Evolutionary conservation across 352 stramenopile species (phyloP), one percentile per base, ranked within the genome.

Genomic region (Phytophthora sansomeana): DNA sequence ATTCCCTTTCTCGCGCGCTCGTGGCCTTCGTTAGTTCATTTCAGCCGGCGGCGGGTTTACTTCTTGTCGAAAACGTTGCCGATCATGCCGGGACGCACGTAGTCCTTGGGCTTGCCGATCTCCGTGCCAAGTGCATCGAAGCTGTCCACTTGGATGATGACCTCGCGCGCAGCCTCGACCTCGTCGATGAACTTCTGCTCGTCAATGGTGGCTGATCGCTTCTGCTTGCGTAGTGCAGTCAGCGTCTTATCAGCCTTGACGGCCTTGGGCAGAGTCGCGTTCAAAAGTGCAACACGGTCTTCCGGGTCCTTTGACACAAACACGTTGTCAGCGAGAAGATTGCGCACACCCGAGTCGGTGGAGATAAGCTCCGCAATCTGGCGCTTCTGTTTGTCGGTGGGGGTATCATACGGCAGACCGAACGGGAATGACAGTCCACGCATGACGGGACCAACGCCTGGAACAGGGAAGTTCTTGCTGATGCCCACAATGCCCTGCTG

Each of bases 131-230:
- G 76, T 14, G 90, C 80, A 42, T 96, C 83, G 68, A 98, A 98
- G 43, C 73, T 88, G 80, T 98, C 85, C 44, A 99, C 97, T 78
- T 99, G 97, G 77, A 99, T 98, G 74, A 99, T 97, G 21, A 94
- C 70, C 85, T 99, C 96, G 36, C 97, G 91, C 32, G 97, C 85
- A 51, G 91, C 96, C 75, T 99, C 96, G 2, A 98, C 96, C 64
- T 98, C 91, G 66, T 98, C 92, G 76, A 99, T 97, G 46, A 96
- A 83, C 67, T 96, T 91, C 62, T 97, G 89, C 80, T 99, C 97
- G 50, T 97, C 91, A 17, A 83, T 67, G 11, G 96, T 99, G 51
- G 95, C 92, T 39, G 86, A 83, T 66, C 96, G 88, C 89, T 99
- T 99, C 67, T 98, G 93, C 65, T 97, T 97, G 51, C 96, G 93